Evolutionary conservation across 2,329 filamentous ascomycete genomes (phyloP), one percentile per base, ranked within the genome.

Genomic region (Shiraia sp.): DNA sequence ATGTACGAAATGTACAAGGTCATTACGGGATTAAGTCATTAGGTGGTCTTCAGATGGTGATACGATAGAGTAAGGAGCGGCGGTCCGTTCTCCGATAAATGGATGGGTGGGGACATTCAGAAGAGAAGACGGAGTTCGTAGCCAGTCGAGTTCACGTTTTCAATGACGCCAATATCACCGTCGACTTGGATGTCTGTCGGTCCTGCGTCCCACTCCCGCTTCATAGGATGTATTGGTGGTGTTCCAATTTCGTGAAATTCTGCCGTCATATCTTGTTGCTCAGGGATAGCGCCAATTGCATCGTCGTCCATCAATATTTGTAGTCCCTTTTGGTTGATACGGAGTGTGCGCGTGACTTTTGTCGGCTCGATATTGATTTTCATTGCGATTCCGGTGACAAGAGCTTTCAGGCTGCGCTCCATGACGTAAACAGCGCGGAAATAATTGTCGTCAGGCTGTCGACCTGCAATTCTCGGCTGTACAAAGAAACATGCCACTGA

Each of bases 241-340:
- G 42, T 73, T 52, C 52, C 56, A 31, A 88, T 76, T 55, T 93
- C 85, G 42, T 88, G 78, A 44, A 85, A 81, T 56, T 86, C 82
- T 29, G 80, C 80, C 26, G 79, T 74, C 86, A 97, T 93, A 61
- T 96, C 92, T 68, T 97, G 90, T 23, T 90, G 91, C 72, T 99
- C 93, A 2, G 83, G 81, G 37, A 97, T 76, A 66, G 92, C 87
- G 31, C 81, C 80, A 23, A 97, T 82, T 33, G 95, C 85, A 49
- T 96, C 90, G 61, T 97, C 90, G 60, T 97, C 93, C 57, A 97
- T 80, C 61, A 95, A 82, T 40, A 97, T 83, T 59, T 90, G 83
- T 1, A 96, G 72, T 0, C 90, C 90, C 51, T 84, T 83, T 10
- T 83, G 77, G 29, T 88, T 85, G 38, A 90, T 75, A 42, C 83